Conservation (phyloP, 208 protist genomes). For the Giardia duodenalis region DNA sequence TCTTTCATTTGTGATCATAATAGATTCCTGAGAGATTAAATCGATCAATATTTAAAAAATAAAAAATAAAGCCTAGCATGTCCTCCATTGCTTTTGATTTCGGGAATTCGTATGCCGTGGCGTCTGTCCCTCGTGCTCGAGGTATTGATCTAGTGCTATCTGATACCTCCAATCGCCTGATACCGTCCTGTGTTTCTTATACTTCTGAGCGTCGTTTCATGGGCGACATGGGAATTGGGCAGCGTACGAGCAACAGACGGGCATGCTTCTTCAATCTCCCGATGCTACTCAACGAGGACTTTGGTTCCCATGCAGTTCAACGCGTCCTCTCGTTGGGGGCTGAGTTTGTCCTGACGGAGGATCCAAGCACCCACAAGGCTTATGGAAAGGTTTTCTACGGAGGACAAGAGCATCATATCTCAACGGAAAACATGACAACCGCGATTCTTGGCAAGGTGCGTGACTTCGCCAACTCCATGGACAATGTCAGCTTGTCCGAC, state of each 20-base stretch:
- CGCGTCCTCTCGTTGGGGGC: not conserved
- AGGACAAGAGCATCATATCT: not conserved
- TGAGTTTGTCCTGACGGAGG: not conserved
- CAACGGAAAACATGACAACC: conserved; percentile 6
- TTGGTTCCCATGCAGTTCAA: not conserved
- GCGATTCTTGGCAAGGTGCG: conserved; percentile 6
- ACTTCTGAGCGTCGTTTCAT: not conserved
- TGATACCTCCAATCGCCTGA: conserved; percentile 10
- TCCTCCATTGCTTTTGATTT: not conserved
- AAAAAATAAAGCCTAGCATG: not conserved
- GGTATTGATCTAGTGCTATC: conserved; percentile 25
- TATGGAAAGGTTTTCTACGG: conserved; percentile 3
- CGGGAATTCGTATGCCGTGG: not conserved
- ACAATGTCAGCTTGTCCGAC: not conserved
- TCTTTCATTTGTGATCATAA: too few species aligned
- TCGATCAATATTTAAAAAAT: too few species aligned
- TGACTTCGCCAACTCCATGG: conserved; percentile 2
- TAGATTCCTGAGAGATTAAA: too few species aligned
- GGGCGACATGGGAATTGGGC: not conserved
- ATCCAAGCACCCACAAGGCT: not conserved
- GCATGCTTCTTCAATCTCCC: conserved; percentile 16
- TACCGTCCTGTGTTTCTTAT: conserved; percentile 18
- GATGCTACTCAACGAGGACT: not conserved
- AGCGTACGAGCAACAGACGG: not conserved
- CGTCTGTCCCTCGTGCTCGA: conserved; percentile 2